Percentiles rank a stretch among this genome's conserved stretches.
Evolutionary conservation across 2,329 filamentous ascomycete species (phyloP).

Genomic region (Ascosphaera aggregata): DNA sequence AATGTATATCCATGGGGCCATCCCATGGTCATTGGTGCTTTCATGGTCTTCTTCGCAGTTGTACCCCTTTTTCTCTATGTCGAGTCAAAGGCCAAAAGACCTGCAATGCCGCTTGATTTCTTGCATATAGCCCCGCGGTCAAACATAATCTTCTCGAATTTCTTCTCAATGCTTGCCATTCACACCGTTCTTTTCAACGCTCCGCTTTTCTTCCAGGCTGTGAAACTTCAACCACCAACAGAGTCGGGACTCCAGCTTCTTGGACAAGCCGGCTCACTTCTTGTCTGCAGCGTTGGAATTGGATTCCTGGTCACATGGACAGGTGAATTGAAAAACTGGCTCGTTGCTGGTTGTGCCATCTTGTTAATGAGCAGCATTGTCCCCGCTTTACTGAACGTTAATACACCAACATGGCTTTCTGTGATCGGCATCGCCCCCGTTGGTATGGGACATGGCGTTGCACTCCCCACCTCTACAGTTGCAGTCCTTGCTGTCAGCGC

Average conservation of each 20-base stretch:
- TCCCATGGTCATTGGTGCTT: constrained; percentile 24
- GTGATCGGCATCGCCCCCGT: constrained; percentile 33
- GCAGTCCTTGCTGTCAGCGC: constrained; percentile 35
- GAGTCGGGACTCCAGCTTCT: constrained; percentile 49
- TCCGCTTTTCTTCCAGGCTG: constrained; percentile 55
- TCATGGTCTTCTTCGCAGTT: constrained; percentile 18
- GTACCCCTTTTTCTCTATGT: constrained; percentile 18
- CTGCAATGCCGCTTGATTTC: constrained; percentile 27
- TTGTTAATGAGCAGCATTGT: constrained; percentile 28
- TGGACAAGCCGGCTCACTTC: constrained; percentile 34
- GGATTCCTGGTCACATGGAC: constrained; percentile 40
- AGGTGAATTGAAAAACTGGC: constrained; percentile 34
- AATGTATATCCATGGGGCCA: constrained; percentile 28
- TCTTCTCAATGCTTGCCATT: constrained; percentile 25
- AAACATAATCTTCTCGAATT: constrained; percentile 28
- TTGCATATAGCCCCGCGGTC: constrained; percentile 24
- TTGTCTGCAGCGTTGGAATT: constrained; percentile 30
- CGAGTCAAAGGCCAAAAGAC: constrained; percentile 20
- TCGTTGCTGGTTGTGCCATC: constrained; percentile 26
- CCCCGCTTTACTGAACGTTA: constrained; percentile 26
- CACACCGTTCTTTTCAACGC: constrained; percentile 43
- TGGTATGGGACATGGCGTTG: constrained; percentile 37
- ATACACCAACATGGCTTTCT: constrained; percentile 29
- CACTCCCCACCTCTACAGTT: constrained; percentile 41
- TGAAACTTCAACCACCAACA: constrained; percentile 45